These are phyloP conservation scores for Agastache rugosa DNA, from an alignment of 257 asterid genomes.

Conservation along the genomic window DNA sequence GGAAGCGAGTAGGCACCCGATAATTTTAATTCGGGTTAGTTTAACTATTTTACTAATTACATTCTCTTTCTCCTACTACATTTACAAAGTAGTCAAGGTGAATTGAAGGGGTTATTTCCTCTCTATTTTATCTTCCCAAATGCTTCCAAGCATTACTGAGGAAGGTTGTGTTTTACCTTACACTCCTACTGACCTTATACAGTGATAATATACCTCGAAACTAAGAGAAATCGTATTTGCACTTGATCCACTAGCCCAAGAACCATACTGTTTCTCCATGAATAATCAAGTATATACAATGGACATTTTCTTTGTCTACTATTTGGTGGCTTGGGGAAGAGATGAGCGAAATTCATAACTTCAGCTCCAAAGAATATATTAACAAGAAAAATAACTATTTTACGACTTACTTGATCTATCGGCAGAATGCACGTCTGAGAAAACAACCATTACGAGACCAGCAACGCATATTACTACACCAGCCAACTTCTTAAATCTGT, in stretches of 20 bases:
- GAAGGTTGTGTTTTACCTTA: not conserved
- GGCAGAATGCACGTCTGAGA: slow-evolving; percentile 86
- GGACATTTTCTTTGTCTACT: not conserved
- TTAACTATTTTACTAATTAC: not conserved
- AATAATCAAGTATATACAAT: not conserved
- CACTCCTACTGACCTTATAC: no score
- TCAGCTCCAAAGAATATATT: not conserved
- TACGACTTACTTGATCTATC: slow-evolving; percentile 77
- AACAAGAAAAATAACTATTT: not conserved
- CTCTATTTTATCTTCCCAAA: not conserved
- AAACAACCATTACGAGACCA: slow-evolving; percentile 82
- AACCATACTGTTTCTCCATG: not conserved
- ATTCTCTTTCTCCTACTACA: not conserved
- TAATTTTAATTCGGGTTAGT: not conserved
- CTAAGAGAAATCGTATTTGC: not conserved
- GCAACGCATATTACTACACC: slow-evolving; percentile 81
- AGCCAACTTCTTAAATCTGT: slow-evolving; percentile 60
- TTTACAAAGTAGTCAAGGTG: not conserved
- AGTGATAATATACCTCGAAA: no score
- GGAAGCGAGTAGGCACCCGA: not conserved
- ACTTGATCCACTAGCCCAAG: slow-evolving; percentile 1
- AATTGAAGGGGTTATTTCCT: not conserved
- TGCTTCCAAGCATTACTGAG: not conserved
- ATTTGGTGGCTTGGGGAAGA: not conserved
- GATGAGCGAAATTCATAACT: not conserved